Percentiles rank a stretch among this genome's conserved stretches.
phyloP scores from a whole-genome alignment of 2,329 filamentous ascomycete genomes.

The Trichoderma polysporum region DNA sequence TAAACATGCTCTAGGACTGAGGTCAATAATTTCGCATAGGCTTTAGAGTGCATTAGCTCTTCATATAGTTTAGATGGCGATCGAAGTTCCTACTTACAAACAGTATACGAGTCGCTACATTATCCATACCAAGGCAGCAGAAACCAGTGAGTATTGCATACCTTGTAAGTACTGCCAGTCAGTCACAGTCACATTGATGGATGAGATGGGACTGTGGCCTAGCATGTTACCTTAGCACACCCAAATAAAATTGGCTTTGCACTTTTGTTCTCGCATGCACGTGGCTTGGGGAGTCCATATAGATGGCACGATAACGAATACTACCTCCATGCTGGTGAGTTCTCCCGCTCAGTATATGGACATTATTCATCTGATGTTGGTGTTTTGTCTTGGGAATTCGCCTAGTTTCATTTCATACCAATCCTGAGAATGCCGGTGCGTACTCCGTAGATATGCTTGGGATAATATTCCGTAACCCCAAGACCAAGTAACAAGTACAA shows the following conservation, averaged over 20 bases:
- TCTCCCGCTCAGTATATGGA: background rate
- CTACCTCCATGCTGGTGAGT: background rate
- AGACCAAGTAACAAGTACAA: background rate
- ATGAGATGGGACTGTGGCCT: background rate
- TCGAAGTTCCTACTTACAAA: background rate
- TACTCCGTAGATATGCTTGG: background rate
- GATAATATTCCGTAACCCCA: background rate
- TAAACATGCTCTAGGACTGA: too few species aligned
- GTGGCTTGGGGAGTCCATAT: background rate
- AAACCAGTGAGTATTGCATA: background rate
- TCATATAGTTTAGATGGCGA: background rate
- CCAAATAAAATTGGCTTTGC: background rate
- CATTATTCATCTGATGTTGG: background rate
- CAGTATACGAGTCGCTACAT: background rate
- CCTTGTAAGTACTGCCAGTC: background rate
- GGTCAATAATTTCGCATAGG: too few species aligned
- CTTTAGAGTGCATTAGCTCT: background rate
- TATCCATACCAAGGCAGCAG: background rate
- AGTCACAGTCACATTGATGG: background rate
- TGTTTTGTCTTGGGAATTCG: background rate
- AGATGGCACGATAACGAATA: background rate
- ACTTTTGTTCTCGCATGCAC: background rate
- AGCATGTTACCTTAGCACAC: background rate
- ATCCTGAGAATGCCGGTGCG: background rate
- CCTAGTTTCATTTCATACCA: background rate